phyloP scores from a whole-genome alignment of 2,329 filamentous ascomycete species.

The Fusarium nurragi region DNA sequence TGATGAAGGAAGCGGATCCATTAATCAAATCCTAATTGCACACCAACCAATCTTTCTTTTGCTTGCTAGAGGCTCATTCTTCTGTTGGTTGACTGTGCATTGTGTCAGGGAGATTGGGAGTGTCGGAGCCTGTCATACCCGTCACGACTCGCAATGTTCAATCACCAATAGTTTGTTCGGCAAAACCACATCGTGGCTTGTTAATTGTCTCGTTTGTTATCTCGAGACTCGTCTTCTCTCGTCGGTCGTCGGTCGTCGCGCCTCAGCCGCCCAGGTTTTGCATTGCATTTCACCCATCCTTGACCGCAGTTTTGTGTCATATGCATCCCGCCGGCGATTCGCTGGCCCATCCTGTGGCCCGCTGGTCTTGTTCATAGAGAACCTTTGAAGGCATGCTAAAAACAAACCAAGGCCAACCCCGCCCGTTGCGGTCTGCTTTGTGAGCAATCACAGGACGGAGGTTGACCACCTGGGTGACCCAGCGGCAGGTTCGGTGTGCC shows the following conservation, averaged over 20 bases:
- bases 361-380: slow-evolving; percentile 20
- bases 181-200: slow-evolving; percentile 1
- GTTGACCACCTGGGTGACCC: slow-evolving; percentile 25
- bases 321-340: slow-evolving; percentile 32
- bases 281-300: slow-evolving; percentile 18
- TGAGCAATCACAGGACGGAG: slow-evolving; percentile 39
- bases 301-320: slow-evolving; percentile 32
- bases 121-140: slow-evolving; percentile 10
- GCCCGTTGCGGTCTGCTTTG: slow-evolving; percentile 14
- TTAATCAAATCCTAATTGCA: slow-evolving; percentile 24
- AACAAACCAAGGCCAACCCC: slow-evolving; percentile 27
- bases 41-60: slow-evolving; percentile 4
- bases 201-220: background rate
- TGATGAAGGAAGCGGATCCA: background rate
- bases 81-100: slow-evolving; percentile 1
- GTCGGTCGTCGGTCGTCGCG: slow-evolving; percentile 19
- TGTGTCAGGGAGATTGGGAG: background rate
- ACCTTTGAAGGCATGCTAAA: slow-evolving; percentile 19
- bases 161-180: slow-evolving; percentile 4
- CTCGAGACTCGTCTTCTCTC: slow-evolving; percentile 13
- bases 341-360: slow-evolving; percentile 34
- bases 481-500: slow-evolving; percentile 43
- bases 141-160: slow-evolving; percentile 19
- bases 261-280: slow-evolving; percentile 16
- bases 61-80: background rate